phyloP scores from a whole-genome alignment of 306 rosid species.

The Quercus suber region DNA sequence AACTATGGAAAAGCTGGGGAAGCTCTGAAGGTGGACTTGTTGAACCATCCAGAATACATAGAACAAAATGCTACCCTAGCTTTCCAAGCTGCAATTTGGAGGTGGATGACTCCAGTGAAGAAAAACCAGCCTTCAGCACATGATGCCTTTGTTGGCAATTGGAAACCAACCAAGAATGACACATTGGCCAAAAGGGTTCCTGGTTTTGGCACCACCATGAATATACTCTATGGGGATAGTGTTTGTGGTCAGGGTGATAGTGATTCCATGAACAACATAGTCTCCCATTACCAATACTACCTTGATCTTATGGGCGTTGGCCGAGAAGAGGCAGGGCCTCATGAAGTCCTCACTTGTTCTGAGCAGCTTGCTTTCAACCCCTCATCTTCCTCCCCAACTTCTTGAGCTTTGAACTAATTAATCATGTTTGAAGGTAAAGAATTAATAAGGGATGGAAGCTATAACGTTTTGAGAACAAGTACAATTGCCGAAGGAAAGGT shows the following conservation, averaged over 20 bases:
- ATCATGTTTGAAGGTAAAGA: neutral
- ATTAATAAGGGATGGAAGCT: constrained; percentile 19
- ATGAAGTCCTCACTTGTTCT: constrained; percentile 65
- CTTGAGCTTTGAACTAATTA: constrained; percentile 25
- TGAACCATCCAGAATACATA: constrained; percentile 82
- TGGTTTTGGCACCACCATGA: constrained; percentile 94
- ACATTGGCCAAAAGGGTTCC: constrained; percentile 66
- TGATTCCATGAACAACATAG: constrained; percentile 70
- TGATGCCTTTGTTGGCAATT: constrained; percentile 69
- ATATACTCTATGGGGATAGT: constrained; percentile 78
- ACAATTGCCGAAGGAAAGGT: neutral
- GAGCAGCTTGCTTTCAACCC: constrained; percentile 69
- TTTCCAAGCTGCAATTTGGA: constrained; percentile 86
- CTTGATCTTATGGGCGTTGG: constrained; percentile 77
- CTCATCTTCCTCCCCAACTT: constrained; percentile 45
- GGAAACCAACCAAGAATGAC: constrained; percentile 97
- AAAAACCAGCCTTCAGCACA: constrained; percentile 85
- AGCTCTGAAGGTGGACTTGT: constrained; percentile 65
- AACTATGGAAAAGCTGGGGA: constrained; percentile 81
- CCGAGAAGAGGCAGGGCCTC: constrained; percentile 68
- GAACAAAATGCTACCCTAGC: constrained; percentile 95
- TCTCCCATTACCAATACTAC: constrained; percentile 78
- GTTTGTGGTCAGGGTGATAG: constrained; percentile 77
- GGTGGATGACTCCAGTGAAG: constrained; percentile 79
- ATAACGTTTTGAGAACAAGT: neutral